Percentiles rank a stretch among this genome's conserved stretches.
phyloP scores from a whole-genome alignment of 345 rosid species.

The Aquilaria sinensis region DNA sequence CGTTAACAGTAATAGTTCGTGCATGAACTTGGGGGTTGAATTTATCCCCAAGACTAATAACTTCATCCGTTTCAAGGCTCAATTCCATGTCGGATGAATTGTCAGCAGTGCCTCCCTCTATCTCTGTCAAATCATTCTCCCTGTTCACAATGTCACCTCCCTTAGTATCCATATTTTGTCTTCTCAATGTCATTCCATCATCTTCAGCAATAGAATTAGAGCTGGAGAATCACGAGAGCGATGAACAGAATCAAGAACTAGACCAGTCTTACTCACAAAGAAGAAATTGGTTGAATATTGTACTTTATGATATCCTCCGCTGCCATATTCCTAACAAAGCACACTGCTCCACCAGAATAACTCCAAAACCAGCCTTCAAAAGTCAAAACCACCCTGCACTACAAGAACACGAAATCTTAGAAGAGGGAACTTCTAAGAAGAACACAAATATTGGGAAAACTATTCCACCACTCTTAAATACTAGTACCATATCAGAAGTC shows the following conservation, averaged over 20 bases:
- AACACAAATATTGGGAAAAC: too few species aligned
- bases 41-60: slow-evolving; percentile 28
- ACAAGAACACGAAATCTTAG: too few species aligned
- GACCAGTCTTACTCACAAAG: slow-evolving; percentile 25
- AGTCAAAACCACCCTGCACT: too few species aligned
- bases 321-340: too few species aligned
- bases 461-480: too few species aligned
- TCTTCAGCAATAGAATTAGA: slow-evolving; percentile 17
- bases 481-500: too few species aligned
- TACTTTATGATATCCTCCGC: background rate
- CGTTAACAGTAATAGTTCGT: background rate
- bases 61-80: slow-evolving; percentile 34
- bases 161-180: slow-evolving; percentile 30
- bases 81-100: slow-evolving; percentile 25
- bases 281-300: slow-evolving; percentile 27
- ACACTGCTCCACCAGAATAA: too few species aligned
- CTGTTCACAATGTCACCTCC: slow-evolving; percentile 32
- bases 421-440: too few species aligned
- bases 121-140: slow-evolving; percentile 23
- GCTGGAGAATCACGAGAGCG: slow-evolving; percentile 24
- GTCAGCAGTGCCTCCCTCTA: slow-evolving; percentile 30
- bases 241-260: slow-evolving; percentile 23
- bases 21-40: slow-evolving; percentile 13
- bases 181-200: slow-evolving; percentile 9
- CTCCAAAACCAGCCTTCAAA: too few species aligned